Base-by-base conservation (phyloP, 2,329 filamentous ascomycete genomes). In the Paraconiothyrium sp. region DNA sequence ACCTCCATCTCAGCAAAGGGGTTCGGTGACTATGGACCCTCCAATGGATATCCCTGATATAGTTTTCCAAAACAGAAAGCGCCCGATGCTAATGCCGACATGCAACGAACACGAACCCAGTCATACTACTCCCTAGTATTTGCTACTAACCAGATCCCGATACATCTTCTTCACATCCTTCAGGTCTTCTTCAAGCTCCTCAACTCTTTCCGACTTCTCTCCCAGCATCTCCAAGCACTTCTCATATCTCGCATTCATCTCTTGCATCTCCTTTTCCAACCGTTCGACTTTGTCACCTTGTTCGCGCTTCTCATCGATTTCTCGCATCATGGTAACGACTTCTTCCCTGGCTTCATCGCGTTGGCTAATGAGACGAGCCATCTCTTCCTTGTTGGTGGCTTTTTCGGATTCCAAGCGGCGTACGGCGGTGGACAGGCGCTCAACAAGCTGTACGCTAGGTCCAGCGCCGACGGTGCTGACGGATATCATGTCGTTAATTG, bases 91-190 rank as follows among this genome's bases (percentile, higher is more conserved):
- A 22, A 46, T 13, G 20, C 20, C 43, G 22, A 54, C 14, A 51
- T 47, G 59, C 58, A 16, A 51, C 47, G 30, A 9, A 32, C 47
- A 50, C 14, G 14, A 2, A 1, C 16, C 4, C 24, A 6, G 20
- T 8, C 46, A 16, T 30, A 20, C 11, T 14, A 54, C 7, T 8
- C 20, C 11, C 49, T 88, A 90, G 74, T 93, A 88, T 60, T 92
- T 94, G 74, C 90, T 88, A 81, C 97, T 92, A 52, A 97, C 91
- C 77, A 99, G 81, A 76, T 98, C 94, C 67, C 93, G 88, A 82
- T 98, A 98, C 86, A 99, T 97, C 74, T 90, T 90, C 84, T 99
- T 99, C 77, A 99, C 85, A 83, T 99, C 95, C 67, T 89, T 84
- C 57, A 99, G 91, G 83, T 98, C 95, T 13, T 91, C 90, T 78